These are phyloP conservation scores for Xylariaceae sp. DNA, from an alignment of 2,329 filamentous ascomycete genomes.

Conservation along the genomic window DNA sequence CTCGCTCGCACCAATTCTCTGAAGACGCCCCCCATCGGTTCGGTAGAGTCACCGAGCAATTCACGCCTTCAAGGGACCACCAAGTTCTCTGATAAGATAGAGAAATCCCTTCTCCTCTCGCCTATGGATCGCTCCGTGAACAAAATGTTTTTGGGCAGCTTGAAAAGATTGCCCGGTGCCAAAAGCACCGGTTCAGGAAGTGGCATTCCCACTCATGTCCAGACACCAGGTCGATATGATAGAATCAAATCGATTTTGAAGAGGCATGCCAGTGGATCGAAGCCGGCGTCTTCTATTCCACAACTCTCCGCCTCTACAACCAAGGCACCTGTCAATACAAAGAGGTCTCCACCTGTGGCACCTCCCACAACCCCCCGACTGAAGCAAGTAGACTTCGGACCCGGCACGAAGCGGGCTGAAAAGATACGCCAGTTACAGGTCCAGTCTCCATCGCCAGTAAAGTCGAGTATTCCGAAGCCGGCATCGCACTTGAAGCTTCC, in stretches of 20 bases:
- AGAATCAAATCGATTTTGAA: slow-evolving; percentile 55
- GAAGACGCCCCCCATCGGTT: slow-evolving; percentile 48
- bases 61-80: slow-evolving; percentile 34
- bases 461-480: slow-evolving; percentile 42
- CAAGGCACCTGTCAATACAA: slow-evolving; percentile 42
- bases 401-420: slow-evolving; percentile 52
- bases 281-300: slow-evolving; percentile 44
- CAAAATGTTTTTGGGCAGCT: slow-evolving; percentile 27
- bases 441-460: slow-evolving; percentile 48
- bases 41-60: slow-evolving; percentile 52
- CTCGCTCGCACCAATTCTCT: slow-evolving; percentile 54
- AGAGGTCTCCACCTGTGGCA: slow-evolving; percentile 48
- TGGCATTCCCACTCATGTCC: slow-evolving; percentile 31
- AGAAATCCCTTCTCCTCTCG: slow-evolving; percentile 31
- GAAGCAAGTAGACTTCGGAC: slow-evolving; percentile 71
- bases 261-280: slow-evolving; percentile 35
- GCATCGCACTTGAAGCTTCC: slow-evolving; percentile 33
- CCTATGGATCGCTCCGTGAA: slow-evolving; percentile 5
- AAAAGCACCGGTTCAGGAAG: slow-evolving; percentile 36
- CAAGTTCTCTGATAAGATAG: slow-evolving; percentile 45
- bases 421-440: slow-evolving; percentile 36
- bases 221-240: slow-evolving; percentile 48
- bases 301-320: slow-evolving; percentile 35
- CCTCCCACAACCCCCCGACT: slow-evolving; percentile 62
- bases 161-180: slow-evolving; percentile 48